These are phyloP conservation scores for Trichoderma cornu-damae DNA, from an alignment of 2,329 filamentous ascomycete genomes.

Conservation along the genomic window DNA sequence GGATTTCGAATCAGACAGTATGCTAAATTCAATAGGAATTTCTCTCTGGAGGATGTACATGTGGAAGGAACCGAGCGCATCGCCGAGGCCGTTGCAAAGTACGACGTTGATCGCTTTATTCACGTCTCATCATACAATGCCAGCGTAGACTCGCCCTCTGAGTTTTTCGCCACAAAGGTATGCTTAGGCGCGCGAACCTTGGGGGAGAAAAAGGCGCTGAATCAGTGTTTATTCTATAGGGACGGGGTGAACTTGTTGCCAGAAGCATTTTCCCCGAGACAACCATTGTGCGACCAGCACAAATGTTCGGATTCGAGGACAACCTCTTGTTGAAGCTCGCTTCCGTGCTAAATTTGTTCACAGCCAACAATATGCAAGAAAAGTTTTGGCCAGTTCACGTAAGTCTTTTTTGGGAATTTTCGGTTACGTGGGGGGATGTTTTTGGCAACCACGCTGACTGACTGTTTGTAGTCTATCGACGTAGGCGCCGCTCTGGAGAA, in stretches of 20 bases:
- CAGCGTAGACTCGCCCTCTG: slow-evolving; percentile 69
- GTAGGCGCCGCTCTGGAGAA: slow-evolving; percentile 82
- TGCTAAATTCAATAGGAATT: slow-evolving; percentile 64
- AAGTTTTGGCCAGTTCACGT: slow-evolving; percentile 88
- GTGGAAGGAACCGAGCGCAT: slow-evolving; percentile 90
- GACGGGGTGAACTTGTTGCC: slow-evolving; percentile 72
- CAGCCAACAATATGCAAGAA: slow-evolving; percentile 89
- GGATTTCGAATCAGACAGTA: not conserved
- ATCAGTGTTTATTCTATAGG: slow-evolving; percentile 44
- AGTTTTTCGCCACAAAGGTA: slow-evolving; percentile 89
- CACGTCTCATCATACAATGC: slow-evolving; percentile 96
- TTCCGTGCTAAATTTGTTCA: slow-evolving; percentile 73
- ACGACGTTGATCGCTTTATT: slow-evolving; percentile 94
- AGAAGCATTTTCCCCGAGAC: slow-evolving; percentile 92
- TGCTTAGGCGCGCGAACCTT: too few species aligned
- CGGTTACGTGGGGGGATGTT: not conserved
- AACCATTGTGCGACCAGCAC: slow-evolving; percentile 89
- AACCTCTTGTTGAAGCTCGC: slow-evolving; percentile 83
- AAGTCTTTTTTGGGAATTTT: slow-evolving; percentile 30
- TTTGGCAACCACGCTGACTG: not conserved
- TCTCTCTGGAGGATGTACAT: slow-evolving; percentile 85
- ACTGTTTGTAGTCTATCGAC: slow-evolving; percentile 64
- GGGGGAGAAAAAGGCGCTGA: not conserved
- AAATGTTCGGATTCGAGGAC: slow-evolving; percentile 93
- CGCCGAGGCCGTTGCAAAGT: slow-evolving; percentile 90